Conservation (phyloP, 2,329 filamentous ascomycete species). For the Cryphonectria nitschkei region DNA sequence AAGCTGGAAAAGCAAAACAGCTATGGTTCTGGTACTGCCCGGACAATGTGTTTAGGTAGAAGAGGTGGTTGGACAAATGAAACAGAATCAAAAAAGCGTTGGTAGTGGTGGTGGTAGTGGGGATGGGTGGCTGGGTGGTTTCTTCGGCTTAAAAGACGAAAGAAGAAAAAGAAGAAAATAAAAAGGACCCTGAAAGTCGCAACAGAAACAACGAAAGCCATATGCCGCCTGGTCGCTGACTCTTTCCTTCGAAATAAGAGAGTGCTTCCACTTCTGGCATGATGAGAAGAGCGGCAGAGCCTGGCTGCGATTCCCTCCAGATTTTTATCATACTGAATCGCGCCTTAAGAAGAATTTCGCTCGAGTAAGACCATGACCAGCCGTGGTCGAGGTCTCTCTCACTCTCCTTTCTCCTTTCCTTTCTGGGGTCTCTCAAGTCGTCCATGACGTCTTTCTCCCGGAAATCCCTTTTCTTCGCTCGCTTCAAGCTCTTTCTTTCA, state of each 20-base stretch:
- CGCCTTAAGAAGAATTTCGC: neutral
- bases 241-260: conserved; percentile 21
- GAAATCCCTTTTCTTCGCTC: neutral
- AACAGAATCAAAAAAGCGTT: conserved; percentile 28
- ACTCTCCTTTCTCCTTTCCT: no score
- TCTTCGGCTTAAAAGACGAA: neutral
- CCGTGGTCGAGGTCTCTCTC: neutral
- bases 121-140: neutral
- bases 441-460: neutral
- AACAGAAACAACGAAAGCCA: conserved; percentile 20
- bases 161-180: conserved; percentile 16
- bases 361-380: neutral
- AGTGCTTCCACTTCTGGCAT: conserved; percentile 17
- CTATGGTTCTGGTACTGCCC: conserved; percentile 13
- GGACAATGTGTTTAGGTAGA: conserved; percentile 15
- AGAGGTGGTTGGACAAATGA: conserved; percentile 30
- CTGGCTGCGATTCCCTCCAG: conserved; percentile 8
- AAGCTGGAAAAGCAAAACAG: conserved; percentile 23
- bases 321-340: neutral
- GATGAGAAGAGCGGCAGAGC: conserved; percentile 16
- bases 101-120: conserved; percentile 4
- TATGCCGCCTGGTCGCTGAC: conserved; percentile 25
- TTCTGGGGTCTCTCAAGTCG: neutral
- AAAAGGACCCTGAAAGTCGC: conserved; percentile 17
- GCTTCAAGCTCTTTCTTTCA: neutral